Base-by-base conservation (phyloP, 2,329 filamentous ascomycete genomes). In the Chaetomium globosum region DNA sequence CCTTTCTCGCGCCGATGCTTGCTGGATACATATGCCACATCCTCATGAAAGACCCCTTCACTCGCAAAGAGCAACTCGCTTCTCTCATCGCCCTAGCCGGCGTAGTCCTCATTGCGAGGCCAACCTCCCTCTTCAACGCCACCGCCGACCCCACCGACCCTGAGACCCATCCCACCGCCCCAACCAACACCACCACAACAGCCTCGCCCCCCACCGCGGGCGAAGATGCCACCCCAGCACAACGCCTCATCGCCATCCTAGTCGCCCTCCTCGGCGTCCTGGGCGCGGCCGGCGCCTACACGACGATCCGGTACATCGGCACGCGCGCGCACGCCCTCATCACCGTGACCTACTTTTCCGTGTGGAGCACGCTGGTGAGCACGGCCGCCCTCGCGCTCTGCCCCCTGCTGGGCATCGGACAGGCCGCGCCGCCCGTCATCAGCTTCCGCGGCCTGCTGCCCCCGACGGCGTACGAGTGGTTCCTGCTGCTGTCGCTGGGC, bases 21-120 rank as follows among this genome's bases (percentile, higher is more conserved):
- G 86, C 91, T 23, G 92, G 91, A 64, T 92, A 93, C 79, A 84
- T 90, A 21, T 96, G 92, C 75, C 92, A 90, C 43, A 80, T 93
- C 63, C 78, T 93, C 46, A 78, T 88, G 21, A 85, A 87, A 59
- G 92, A 97, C 71, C 89, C 90, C 0, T 97, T 94, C 74, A 92
- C 90, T 1, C 82, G 86, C 28, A 85, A 85, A 49, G 92, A 96
- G 75, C 89, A 92, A 74, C 80, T 94, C 2, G 92, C 90, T 0
- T 90, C 87, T 0, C 75, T 92, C 2, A 75, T 96, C 26, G 93
- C 92, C 4, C 80, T 97, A 7, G 78, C 87, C 0, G 93, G 93
- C 1, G 92, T 97, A 0, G 80, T 96, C 10, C 81, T 97, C 62
- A 96, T 97, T 70, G 92, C 93, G 0, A 85, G 88, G 23, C 93